phyloP scores from a whole-genome alignment of 2,329 filamentous ascomycete genomes.

The Thelonectria blattea region DNA sequence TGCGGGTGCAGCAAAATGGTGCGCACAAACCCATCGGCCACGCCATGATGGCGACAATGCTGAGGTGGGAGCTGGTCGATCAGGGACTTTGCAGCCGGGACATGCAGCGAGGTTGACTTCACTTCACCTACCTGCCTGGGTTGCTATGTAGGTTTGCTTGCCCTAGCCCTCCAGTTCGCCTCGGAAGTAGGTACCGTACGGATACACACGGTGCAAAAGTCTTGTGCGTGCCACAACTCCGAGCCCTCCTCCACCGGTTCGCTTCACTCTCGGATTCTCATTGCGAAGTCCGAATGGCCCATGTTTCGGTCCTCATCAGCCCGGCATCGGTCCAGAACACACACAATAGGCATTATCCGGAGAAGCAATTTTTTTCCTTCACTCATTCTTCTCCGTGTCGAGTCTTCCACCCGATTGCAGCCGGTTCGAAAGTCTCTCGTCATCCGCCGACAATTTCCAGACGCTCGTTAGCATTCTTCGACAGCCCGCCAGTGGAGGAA shows the following conservation, averaged over 20 bases:
- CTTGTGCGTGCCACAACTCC: neutral
- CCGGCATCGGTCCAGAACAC: neutral
- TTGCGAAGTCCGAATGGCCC: neutral
- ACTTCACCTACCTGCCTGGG: neutral
- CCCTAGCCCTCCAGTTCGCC: neutral
- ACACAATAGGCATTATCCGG: too few relatives aligned
- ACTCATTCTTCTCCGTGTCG: neutral
- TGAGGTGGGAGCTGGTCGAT: slow-evolving; percentile 27
- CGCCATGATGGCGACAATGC: slow-evolving; percentile 15
- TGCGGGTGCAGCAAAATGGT: slow-evolving; percentile 7
- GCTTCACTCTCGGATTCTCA: slow-evolving; percentile 9
- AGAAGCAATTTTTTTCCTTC: neutral
- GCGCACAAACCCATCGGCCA: slow-evolving; percentile 18
- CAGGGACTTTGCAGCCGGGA: slow-evolving; percentile 37
- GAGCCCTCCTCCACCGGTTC: slow-evolving; percentile 13
- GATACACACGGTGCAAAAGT: too few relatives aligned
- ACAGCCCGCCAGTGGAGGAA: neutral
- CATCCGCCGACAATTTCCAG: slow-evolving; percentile 5
- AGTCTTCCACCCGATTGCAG: slow-evolving; percentile 6
- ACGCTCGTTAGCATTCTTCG: neutral
- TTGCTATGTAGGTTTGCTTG: too few relatives aligned
- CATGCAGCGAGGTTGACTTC: slow-evolving; percentile 14
- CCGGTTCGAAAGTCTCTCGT: slow-evolving; percentile 4
- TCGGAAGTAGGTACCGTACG: neutral
- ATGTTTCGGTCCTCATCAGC: neutral